Evolutionary conservation across 2,329 filamentous ascomycete genomes (phyloP).

Genomic region (Penicillium olsonii): DNA sequence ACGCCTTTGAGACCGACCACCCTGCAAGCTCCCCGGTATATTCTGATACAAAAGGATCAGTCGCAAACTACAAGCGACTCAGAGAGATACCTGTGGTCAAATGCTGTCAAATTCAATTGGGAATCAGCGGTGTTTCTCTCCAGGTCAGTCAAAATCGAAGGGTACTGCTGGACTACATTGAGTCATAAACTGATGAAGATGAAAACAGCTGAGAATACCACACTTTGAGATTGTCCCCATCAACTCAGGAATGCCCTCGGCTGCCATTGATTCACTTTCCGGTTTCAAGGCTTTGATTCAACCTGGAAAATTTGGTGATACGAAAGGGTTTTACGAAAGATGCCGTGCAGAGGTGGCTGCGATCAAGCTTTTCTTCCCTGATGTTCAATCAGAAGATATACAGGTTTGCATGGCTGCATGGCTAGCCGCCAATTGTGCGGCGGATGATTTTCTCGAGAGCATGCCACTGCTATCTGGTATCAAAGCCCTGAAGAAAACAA

Average conservation of each 20-base stretch:
- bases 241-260: not conserved
- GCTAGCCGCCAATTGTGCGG: slow-evolving; percentile 4
- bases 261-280: not conserved
- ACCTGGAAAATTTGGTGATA: not conserved
- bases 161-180: not conserved
- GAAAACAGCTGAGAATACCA: not conserved
- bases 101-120: not conserved
- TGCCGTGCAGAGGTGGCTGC: not conserved
- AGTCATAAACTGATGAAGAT: not conserved
- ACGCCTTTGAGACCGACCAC: no score
- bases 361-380: slow-evolving; percentile 4
- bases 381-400: not conserved
- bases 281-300: slow-evolving; percentile 3
- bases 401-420: slow-evolving; percentile 4
- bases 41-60: not conserved
- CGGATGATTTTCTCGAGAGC: slow-evolving; percentile 1
- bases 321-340: slow-evolving; percentile 5
- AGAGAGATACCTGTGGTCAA: not conserved
- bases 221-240: not conserved
- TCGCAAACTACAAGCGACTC: not conserved
- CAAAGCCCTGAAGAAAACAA: not conserved
- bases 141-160: not conserved
- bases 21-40: not conserved
- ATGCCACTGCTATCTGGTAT: not conserved
- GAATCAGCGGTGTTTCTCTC: not conserved